Conservation (phyloP, 2,329 filamentous ascomycete genomes). For the Aquanectria penicillioides region DNA sequence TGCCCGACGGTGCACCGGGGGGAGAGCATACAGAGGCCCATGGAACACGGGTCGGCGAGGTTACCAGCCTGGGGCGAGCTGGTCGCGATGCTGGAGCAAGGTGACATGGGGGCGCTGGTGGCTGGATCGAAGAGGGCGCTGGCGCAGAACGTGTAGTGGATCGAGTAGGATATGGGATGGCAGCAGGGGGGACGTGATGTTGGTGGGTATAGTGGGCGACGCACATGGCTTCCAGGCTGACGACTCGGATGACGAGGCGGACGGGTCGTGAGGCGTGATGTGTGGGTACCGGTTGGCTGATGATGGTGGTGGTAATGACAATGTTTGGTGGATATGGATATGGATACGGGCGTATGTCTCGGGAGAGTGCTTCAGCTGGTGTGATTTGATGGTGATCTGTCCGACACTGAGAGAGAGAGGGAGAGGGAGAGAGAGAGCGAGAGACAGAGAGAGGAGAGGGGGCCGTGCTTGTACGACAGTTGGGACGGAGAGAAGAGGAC, state of each 20-base stretch:
- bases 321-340: not conserved
- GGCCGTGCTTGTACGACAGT: not conserved
- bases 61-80: slow-evolving; percentile 37
- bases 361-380: slow-evolving; percentile 36
- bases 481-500: not conserved
- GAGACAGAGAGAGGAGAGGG: not conserved
- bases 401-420: not conserved
- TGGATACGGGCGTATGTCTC: slow-evolving; percentile 33
- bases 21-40: slow-evolving; percentile 56
- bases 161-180: slow-evolving; percentile 51
- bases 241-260: not conserved
- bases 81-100: slow-evolving; percentile 31
- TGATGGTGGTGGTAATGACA: too few relatives aligned
- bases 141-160: slow-evolving; percentile 57
- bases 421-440: not conserved
- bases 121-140: slow-evolving; percentile 46
- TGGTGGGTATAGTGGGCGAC: slow-evolving; percentile 61
- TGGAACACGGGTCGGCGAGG: slow-evolving; percentile 55
- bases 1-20: slow-evolving; percentile 58
- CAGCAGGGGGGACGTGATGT: slow-evolving; percentile 59
- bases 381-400: slow-evolving; percentile 21
- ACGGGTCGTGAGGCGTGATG: not conserved
- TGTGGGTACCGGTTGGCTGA: too few relatives aligned
- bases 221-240: slow-evolving; percentile 52
- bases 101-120: slow-evolving; percentile 37